Percentiles rank a stretch among this genome's conserved stretches.
These are phyloP conservation scores for Poronia punctata DNA, from an alignment of 495 filamentous ascomycete genomes.

Conservation along the genomic window DNA sequence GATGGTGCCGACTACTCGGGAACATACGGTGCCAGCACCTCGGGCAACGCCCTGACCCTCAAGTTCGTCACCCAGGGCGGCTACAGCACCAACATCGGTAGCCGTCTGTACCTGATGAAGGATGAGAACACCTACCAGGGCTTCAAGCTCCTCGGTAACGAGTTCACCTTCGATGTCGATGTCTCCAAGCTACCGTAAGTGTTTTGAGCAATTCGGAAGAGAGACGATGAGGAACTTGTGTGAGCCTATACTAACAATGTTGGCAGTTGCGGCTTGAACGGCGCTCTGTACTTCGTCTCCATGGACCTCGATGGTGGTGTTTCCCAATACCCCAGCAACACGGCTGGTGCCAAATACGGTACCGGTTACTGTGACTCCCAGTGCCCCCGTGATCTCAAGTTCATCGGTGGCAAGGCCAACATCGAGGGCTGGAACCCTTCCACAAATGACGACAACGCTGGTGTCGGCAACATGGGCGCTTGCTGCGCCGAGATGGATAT, in stretches of 20 bases:
- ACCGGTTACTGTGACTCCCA: conserved; percentile 49
- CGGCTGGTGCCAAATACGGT: conserved; percentile 52
- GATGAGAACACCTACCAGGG: conserved; percentile 52
- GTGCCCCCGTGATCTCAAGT: conserved; percentile 43
- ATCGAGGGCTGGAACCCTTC: conserved; percentile 25
- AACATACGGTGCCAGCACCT: conserved; percentile 56
- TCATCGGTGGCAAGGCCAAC: conserved; percentile 30
- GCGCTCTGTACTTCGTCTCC: conserved; percentile 59
- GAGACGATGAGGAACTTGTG: not conserved
- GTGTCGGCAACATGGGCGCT: conserved; percentile 49
- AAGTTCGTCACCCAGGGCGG: conserved; percentile 51
- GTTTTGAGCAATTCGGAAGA: not conserved
- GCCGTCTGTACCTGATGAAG: conserved; percentile 55
- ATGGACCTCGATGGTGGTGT: conserved; percentile 61
- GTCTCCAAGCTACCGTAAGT: conserved; percentile 48
- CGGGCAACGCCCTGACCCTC: conserved; percentile 45
- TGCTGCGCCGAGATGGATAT: conserved; percentile 73
- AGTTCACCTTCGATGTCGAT: conserved; percentile 67
- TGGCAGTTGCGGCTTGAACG: conserved; percentile 56
- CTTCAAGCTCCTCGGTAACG: conserved; percentile 58
- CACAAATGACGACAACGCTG: conserved; percentile 48
- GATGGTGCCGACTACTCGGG: conserved; percentile 56
- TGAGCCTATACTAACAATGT: not conserved
- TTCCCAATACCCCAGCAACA: conserved; percentile 46
- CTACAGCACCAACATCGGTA: conserved; percentile 51